Percentiles rank a stretch among this genome's conserved stretches.
These are phyloP conservation scores for Salix purpurea DNA, from an alignment of 345 rosid species.

Conservation along the genomic window DNA sequence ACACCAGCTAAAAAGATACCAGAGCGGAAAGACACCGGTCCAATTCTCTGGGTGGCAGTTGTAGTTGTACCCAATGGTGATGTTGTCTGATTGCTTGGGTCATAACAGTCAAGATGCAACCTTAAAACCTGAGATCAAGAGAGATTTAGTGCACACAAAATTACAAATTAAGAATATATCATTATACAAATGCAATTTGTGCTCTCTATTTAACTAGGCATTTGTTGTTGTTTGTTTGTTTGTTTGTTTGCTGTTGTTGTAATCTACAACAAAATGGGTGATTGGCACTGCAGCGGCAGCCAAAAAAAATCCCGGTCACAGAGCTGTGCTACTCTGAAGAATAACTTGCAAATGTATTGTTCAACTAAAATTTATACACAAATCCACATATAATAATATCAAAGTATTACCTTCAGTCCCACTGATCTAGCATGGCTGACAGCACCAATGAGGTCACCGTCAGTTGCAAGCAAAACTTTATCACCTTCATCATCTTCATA, in stretches of 20 bases:
- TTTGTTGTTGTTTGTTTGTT: too few relatives aligned
- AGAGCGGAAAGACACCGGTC: constrained; percentile 36
- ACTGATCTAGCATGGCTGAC: constrained; percentile 57
- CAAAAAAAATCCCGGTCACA: not conserved
- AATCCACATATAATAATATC: not conserved
- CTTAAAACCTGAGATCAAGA: constrained; percentile 50
- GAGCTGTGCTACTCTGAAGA: not conserved
- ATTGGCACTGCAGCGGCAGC: not conserved
- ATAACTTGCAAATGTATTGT: not conserved
- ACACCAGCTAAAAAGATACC: constrained; percentile 59
- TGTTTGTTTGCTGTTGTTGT: not conserved
- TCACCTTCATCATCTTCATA: constrained; percentile 98
- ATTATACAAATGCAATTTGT: too few relatives aligned
- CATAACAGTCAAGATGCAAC: constrained; percentile 64
- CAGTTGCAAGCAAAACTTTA: constrained; percentile 67
- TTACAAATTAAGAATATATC: not conserved
- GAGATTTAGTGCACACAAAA: not conserved
- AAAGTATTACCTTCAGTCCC: constrained; percentile 59
- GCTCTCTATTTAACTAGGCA: too few relatives aligned
- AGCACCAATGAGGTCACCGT: constrained; percentile 71
- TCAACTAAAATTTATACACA: not conserved
- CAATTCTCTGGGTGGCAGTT: constrained; percentile 18
- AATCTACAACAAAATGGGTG: not conserved
- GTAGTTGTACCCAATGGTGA: constrained; percentile 12
- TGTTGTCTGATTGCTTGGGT: constrained; percentile 26